A percentile compares a stretch with the other conserved stretches of the same genome.
These are phyloP conservation scores for Trichoderma atrobrunneum DNA, from an alignment of 2,329 filamentous ascomycete genomes.

Conservation along the genomic window DNA sequence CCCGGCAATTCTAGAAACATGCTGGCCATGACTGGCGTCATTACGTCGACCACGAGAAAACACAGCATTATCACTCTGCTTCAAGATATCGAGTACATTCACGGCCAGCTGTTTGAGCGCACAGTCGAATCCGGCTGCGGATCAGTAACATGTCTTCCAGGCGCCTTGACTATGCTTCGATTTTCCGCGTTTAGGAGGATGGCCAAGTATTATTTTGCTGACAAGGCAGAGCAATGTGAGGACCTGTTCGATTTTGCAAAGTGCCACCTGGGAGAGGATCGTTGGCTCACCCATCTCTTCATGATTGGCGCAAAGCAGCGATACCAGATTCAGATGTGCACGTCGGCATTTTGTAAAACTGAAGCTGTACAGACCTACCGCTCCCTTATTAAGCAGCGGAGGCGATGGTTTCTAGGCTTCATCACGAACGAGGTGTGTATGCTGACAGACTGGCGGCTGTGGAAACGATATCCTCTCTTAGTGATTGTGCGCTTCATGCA, in stretches of 20 bases:
- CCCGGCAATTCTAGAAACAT: conserved; percentile 89
- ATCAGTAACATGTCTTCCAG: conserved; percentile 89
- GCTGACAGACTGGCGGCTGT: conserved; percentile 90
- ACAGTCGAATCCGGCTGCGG: conserved; percentile 94
- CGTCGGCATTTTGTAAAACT: conserved; percentile 96
- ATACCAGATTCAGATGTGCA: conserved; percentile 97
- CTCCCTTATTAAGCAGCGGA: conserved; percentile 87
- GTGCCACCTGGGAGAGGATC: conserved; percentile 89
- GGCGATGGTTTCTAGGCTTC: conserved; percentile 95
- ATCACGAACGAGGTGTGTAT: conserved; percentile 98
- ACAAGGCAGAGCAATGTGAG: conserved; percentile 92
- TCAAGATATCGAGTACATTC: conserved; percentile 98
- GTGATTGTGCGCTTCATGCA: conserved; percentile 88
- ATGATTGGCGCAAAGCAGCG: conserved; percentile 95
- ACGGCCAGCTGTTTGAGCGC: conserved; percentile 92
- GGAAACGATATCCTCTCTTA: conserved; percentile 85
- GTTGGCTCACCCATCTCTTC: conserved; percentile 96
- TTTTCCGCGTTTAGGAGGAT: conserved; percentile 96
- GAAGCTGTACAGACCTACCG: conserved; percentile 88
- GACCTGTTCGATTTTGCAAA: conserved; percentile 97
- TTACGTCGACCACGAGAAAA: conserved; percentile 87
- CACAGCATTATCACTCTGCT: conserved; percentile 87
- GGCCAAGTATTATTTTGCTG: conserved; percentile 98
- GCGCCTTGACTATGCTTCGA: conserved; percentile 90
- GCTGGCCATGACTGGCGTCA: conserved; percentile 96